Evolutionary conservation across 1,284 basidiomycete species (phyloP).

Genomic region (Cryptococcus amylolentus): DNA sequence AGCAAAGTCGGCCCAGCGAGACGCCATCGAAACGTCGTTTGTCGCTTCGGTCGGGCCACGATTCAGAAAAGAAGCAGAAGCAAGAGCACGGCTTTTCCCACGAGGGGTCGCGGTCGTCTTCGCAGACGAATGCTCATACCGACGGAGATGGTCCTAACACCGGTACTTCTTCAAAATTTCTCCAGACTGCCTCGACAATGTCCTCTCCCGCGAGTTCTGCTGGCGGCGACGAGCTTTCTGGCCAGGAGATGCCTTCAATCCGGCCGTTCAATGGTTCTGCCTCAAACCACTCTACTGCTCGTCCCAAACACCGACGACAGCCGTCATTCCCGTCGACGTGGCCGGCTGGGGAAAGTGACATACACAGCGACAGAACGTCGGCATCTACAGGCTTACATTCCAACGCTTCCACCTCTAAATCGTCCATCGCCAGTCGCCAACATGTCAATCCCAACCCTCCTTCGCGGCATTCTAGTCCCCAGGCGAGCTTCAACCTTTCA

Average conservation of each 20-base stretch:
- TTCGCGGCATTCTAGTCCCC: conserved; percentile 21
- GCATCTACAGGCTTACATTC: background rate
- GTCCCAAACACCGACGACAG: conserved; percentile 1
- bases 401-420: conserved; percentile 4
- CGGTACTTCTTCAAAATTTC: conserved; percentile 13
- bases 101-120: background rate
- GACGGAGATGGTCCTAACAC: conserved; percentile 11
- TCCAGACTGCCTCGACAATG: conserved; percentile 8
- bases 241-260: background rate
- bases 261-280: background rate
- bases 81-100: background rate
- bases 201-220: conserved; percentile 11
- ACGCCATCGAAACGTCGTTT: conserved; percentile 12
- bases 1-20: background rate
- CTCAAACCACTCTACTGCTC: background rate
- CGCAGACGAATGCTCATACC: background rate
- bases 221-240: conserved; percentile 4
- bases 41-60: conserved; percentile 2
- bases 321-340: conserved; percentile 6
- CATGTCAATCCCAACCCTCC: conserved; percentile 1
- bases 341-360: background rate
- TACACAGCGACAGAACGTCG: background rate
- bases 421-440: conserved; percentile 2
- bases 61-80: conserved; percentile 8
- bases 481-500: conserved; percentile 24